These are phyloP conservation scores for Bipolaris gigantea DNA, from an alignment of 2,329 filamentous ascomycete genomes.

Conservation along the genomic window DNA sequence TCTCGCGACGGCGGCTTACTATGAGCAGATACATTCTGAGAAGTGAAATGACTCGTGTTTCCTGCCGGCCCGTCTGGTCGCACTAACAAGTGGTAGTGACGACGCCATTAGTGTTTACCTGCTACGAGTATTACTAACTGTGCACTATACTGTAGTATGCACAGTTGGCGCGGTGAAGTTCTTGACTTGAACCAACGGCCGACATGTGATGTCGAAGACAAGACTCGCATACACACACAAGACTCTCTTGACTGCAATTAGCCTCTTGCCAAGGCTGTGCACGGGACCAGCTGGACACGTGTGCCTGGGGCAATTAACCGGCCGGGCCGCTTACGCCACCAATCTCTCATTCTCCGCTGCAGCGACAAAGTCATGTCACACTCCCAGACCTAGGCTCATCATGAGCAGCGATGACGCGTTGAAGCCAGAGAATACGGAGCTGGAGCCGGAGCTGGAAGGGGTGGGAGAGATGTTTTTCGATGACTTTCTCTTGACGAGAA, in stretches of 20 bases:
- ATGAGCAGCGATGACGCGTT: no score
- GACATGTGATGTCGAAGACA: not conserved
- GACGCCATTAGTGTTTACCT: not conserved
- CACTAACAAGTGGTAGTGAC: not conserved
- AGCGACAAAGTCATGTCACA: not conserved
- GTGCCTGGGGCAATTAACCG: constrained; percentile 6
- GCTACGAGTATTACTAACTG: no score
- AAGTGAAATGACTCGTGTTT: not conserved
- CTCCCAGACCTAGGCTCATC: not conserved
- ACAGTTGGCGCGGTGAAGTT: not conserved
- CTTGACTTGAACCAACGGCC: not conserved
- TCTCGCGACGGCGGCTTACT: not conserved
- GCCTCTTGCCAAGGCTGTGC: constrained; percentile 6
- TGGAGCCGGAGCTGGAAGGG: not conserved
- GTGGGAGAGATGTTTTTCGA: not conserved
- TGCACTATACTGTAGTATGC: no score
- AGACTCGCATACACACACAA: not conserved
- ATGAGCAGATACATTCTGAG: not conserved
- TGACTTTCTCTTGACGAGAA: not conserved
- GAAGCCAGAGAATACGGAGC: not conserved
- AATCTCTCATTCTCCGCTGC: not conserved
- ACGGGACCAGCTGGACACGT: not conserved
- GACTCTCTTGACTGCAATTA: constrained; percentile 9
- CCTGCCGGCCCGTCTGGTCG: not conserved
- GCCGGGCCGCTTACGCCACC: not conserved